Evolutionary conservation across 306 rosid genomes (phyloP).

Genomic region (Medicago lupulina): DNA sequence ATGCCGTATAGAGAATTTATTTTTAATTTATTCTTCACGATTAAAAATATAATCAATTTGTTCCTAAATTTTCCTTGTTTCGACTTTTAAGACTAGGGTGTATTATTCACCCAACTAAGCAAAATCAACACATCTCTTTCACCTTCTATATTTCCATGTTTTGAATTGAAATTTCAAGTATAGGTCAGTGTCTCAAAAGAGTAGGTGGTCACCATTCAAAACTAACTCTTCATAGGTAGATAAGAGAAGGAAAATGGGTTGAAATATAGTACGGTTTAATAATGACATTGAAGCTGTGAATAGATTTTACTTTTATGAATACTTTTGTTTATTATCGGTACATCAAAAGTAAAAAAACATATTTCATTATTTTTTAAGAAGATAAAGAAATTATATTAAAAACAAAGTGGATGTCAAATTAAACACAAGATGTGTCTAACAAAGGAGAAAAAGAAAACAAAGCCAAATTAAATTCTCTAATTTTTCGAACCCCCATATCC

Average conservation of each 20-base stretch:
- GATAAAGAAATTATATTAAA: too few relatives aligned
- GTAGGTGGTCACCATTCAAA: conserved; percentile 36
- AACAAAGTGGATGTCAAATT: too few relatives aligned
- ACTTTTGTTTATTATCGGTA: too few relatives aligned
- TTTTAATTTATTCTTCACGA: neutral
- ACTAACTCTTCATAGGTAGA: conserved; percentile 28
- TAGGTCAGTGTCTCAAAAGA: conserved; percentile 34
- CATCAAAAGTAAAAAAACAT: too few relatives aligned
- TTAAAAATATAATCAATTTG: neutral
- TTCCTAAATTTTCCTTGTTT: conserved; percentile 14
- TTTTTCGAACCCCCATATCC: too few relatives aligned
- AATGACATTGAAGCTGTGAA: neutral
- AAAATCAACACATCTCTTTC: conserved; percentile 40
- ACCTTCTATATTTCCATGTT: conserved; percentile 24
- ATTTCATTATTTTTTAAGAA: too few relatives aligned
- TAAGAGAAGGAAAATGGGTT: neutral
- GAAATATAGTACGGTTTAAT: conserved; percentile 7
- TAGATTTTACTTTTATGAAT: neutral
- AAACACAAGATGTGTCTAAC: too few relatives aligned
- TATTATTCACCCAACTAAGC: conserved; percentile 8
- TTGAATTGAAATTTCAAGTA: conserved; percentile 34
- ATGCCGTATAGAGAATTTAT: neutral
- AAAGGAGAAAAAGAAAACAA: too few relatives aligned
- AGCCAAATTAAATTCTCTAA: too few relatives aligned
- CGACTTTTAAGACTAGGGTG: neutral